Base-by-base conservation (phyloP, 352 stramenopile genomes). In the Phytophthora pistaciae region DNA sequence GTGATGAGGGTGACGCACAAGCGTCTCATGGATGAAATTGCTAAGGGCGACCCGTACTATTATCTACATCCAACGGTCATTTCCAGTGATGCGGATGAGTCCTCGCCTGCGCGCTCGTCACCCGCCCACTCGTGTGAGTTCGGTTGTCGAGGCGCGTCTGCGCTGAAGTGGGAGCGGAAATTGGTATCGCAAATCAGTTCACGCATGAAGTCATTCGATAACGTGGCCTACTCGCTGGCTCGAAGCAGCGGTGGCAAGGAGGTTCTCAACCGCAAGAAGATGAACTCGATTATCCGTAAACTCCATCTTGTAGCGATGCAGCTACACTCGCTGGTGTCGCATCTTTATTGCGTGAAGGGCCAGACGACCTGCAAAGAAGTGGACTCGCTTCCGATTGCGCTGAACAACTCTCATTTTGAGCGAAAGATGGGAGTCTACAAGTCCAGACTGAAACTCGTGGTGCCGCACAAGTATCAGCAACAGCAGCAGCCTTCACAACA, bases 221-320 rank as follows among this genome's bases (percentile, higher is more conserved):
- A 83, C 8, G 67, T 90, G 23, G 87, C 87, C 9, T 94, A 94
- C 62, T 88, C 84, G 6, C 74, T 94, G n/a, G 84, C 87, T 29
- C 82, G 80, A 52, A 84, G 78, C 2, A 84, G 72, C 38, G 80
- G 77, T 44, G 81, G 79, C 3, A 84, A 88, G 44, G 83, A 92
- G 42, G 57, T 88, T 5, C 71, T 92, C 36, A 94, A 82, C 49
- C 87, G 87, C 23, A 92, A 92, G 75, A 94, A 94, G 61, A 85
- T 92, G 76, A 94, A 94, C 69, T 92, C 87, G 20, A 92, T 87
- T 18, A 91, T 94, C 33, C 85, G 87, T 5, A 94, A 94, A 59
- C 62, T 94, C 23, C 87, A 94, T 64, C 73, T 94, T 14, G 85
- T 94, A 33, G 87, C 85, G 0, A 89, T 94, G 56, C 87, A 94